Conservation (phyloP, 768 basidiomycete genomes). For the Cystofilobasidium macerans region DNA sequence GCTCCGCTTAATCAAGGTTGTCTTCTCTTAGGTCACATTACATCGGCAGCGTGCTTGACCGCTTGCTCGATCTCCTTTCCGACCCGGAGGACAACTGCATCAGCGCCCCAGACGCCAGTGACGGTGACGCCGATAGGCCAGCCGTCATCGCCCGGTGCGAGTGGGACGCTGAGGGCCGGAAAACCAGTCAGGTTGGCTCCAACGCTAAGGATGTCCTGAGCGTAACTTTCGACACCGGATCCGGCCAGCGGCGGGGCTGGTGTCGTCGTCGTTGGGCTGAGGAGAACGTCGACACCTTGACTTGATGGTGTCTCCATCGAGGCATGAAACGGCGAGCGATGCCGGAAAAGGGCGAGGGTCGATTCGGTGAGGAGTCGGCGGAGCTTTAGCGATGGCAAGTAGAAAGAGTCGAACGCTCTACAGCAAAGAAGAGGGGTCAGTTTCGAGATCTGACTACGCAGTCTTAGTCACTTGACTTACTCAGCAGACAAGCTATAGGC, state of each 20-base stretch:
- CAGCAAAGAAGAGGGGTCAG: neutral
- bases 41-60: neutral
- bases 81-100: conserved; percentile 32
- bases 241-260: conserved; percentile 56
- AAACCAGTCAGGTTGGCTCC: conserved; percentile 84
- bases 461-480: conserved; percentile 43
- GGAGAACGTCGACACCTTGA: conserved; percentile 57
- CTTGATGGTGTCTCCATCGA: neutral
- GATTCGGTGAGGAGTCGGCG: conserved; percentile 52
- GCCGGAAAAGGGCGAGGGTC: conserved; percentile 46
- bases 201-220: conserved; percentile 84
- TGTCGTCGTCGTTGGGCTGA: conserved; percentile 80
- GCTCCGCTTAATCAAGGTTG: too few species aligned
- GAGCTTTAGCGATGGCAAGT: conserved; percentile 77
- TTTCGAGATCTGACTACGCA: too few species aligned
- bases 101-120: conserved; percentile 73
- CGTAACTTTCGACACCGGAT: conserved; percentile 47
- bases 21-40: neutral
- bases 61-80: conserved; percentile 23
- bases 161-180: conserved; percentile 67
- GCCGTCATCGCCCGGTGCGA: conserved; percentile 44
- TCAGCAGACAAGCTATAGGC: conserved; percentile 85
- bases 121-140: conserved; percentile 80
- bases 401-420: conserved; percentile 97
- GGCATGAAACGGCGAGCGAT: conserved; percentile 39